Conservation (phyloP, 371 early-diverging fungal species). For the Haplosporangium sp. region DNA sequence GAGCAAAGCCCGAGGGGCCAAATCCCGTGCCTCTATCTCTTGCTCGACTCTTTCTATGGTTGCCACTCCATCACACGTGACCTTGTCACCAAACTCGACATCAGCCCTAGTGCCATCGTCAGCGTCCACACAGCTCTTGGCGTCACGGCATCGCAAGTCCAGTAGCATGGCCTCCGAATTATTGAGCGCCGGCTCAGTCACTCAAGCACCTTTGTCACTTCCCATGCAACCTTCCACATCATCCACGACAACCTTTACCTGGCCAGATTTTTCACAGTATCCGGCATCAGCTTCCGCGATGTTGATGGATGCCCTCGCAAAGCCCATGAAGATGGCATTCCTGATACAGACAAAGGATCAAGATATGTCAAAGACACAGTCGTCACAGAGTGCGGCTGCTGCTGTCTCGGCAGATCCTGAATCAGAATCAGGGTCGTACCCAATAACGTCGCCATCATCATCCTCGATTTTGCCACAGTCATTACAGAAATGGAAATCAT, state of each 20-base stretch:
- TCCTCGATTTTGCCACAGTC: too few species aligned
- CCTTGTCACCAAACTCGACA: constrained; percentile 56
- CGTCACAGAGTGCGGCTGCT: too few species aligned
- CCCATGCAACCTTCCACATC: not conserved
- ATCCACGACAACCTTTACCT: not conserved
- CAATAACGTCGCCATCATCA: too few species aligned
- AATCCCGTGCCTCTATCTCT: constrained; percentile 39
- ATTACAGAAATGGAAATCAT: too few species aligned
- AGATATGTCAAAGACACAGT: too few species aligned
- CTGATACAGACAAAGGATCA: not conserved
- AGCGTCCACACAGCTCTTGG: not conserved
- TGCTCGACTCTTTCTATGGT: constrained; percentile 22
- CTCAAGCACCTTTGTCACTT: not conserved
- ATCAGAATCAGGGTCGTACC: too few species aligned
- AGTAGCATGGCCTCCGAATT: not conserved
- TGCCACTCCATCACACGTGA: not conserved
- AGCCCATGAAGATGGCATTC: constrained; percentile 1
- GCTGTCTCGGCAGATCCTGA: too few species aligned
- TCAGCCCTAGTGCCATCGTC: not conserved
- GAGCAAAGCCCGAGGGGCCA: constrained; percentile 27
- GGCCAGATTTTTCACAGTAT: not conserved
- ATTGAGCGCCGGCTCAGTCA: not conserved
- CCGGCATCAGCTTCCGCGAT: not conserved
- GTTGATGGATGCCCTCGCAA: not conserved
- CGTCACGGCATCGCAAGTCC: not conserved